Conservation (phyloP, 2,329 filamentous ascomycete genomes). For the Scytalidium lignicola region DNA sequence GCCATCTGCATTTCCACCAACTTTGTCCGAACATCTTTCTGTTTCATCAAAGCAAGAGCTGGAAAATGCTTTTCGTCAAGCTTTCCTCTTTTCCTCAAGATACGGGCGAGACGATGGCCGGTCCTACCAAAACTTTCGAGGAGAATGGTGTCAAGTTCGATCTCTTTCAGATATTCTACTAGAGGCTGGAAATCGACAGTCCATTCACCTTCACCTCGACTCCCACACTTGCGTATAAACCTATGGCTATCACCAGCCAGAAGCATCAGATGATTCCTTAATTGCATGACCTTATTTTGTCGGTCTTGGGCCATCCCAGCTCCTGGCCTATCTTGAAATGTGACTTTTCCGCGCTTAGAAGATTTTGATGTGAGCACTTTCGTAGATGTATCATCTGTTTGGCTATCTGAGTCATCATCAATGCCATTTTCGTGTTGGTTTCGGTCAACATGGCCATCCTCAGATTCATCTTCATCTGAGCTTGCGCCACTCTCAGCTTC, state of each 20-base stretch:
- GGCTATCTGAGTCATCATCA: conserved; percentile 4
- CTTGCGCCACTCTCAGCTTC: conserved; percentile 17
- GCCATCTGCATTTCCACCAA: conserved; percentile 81
- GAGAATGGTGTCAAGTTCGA: conserved; percentile 78
- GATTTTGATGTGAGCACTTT: conserved; percentile 12
- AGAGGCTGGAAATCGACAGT: conserved; percentile 76
- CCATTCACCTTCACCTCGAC: conserved; percentile 66
- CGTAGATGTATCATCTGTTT: conserved; percentile 1
- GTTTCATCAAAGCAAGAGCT: conserved; percentile 74
- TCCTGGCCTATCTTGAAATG: conserved; percentile 42
- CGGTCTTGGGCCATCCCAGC: conserved; percentile 12
- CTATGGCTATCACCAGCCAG: conserved; percentile 63
- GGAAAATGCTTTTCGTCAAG: conserved; percentile 90
- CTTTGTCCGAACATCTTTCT: conserved; percentile 77
- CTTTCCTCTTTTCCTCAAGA: conserved; percentile 81
- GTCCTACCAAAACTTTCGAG: conserved; percentile 69
- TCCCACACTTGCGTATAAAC: conserved; percentile 65
- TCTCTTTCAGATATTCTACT: conserved; percentile 63
- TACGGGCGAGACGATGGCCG: conserved; percentile 77
- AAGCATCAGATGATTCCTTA: conserved; percentile 69
- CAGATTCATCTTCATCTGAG: conserved; percentile 16
- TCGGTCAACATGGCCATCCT: conserved; percentile 10
- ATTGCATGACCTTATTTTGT: conserved; percentile 46
- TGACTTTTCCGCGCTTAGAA: conserved; percentile 35
- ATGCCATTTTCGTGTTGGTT: conserved; percentile 4